Evolutionary conservation across 2,329 filamentous ascomycete genomes (phyloP).

Genomic region (Lachnellula arida): DNA sequence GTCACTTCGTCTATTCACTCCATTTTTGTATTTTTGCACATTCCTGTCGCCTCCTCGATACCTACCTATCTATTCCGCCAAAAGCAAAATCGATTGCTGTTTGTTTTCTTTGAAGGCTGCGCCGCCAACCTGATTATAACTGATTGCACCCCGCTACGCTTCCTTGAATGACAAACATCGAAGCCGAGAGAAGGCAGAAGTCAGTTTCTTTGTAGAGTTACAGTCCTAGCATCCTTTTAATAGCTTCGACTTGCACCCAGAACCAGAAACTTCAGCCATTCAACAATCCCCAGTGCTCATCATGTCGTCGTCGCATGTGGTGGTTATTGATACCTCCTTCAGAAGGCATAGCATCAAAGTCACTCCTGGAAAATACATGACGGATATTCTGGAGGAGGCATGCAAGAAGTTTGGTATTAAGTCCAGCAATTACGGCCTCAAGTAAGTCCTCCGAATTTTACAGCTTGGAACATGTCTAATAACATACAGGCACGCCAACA

Average conservation of each 20-base stretch:
- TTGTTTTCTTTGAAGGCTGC: not conserved
- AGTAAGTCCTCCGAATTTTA: slow-evolving; percentile 47
- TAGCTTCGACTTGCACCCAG: not conserved
- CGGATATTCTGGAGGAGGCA: slow-evolving; percentile 81
- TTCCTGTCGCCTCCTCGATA: not conserved
- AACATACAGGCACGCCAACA: slow-evolving; percentile 67
- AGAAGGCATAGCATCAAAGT: slow-evolving; percentile 79
- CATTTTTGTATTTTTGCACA: slow-evolving; percentile 75
- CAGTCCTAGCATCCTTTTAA: not conserved
- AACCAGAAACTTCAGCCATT: not conserved
- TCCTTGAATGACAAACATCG: not conserved
- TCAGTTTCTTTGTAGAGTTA: not conserved
- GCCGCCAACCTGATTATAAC: not conserved
- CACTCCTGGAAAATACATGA: slow-evolving; percentile 71
- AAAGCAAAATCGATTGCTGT: not conserved
- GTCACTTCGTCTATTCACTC: slow-evolving; percentile 59
- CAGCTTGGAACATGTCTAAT: slow-evolving; percentile 16
- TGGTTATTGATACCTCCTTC: slow-evolving; percentile 77
- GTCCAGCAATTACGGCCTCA: slow-evolving; percentile 74
- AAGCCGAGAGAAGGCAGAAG: not conserved
- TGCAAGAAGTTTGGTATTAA: slow-evolving; percentile 64
- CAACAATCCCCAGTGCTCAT: not conserved
- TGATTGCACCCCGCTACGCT: not conserved
- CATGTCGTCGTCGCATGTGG: slow-evolving; percentile 88
- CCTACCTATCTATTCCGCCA: not conserved